Conservation (phyloP, 164 flowering plant species). For the Echeveria elegans region DNA sequence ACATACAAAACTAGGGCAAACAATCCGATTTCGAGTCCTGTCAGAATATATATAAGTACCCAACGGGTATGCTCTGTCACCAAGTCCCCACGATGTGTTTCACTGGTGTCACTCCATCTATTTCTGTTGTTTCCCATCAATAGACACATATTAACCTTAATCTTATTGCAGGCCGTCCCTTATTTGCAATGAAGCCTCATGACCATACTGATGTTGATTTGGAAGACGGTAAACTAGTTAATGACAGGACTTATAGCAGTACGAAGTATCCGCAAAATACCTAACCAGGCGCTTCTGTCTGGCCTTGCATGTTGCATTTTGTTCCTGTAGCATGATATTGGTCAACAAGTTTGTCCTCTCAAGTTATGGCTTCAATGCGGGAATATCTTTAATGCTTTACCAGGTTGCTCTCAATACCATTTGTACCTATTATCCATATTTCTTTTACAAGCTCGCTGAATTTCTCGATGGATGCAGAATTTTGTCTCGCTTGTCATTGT, state of each 20-base stretch:
- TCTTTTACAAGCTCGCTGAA: constrained; percentile 1
- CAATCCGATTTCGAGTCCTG: constrained; percentile 39
- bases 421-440: background rate
- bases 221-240: constrained; percentile 56
- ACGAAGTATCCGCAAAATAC: constrained; percentile 33
- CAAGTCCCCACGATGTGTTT: no score
- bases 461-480: constrained; percentile 64
- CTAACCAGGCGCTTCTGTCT: constrained; percentile 74
- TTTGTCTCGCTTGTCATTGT: constrained; percentile 77
- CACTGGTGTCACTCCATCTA: background rate
- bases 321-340: constrained; percentile 98
- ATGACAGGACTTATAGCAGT: constrained; percentile 41
- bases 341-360: constrained; percentile 93
- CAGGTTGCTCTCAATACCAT: constrained; percentile 40
- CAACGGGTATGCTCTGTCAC: constrained; percentile 35
- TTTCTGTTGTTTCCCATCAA: background rate
- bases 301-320: constrained; percentile 90
- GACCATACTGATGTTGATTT: constrained; percentile 41
- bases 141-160: background rate
- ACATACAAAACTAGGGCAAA: no score
- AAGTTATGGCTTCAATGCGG: constrained; percentile 88
- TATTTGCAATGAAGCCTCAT: constrained; percentile 43
- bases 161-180: constrained; percentile 31
- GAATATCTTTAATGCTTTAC: constrained; percentile 92
- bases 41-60: constrained; percentile 37